Evolutionary conservation across 2,329 filamentous ascomycete genomes (phyloP), one percentile per base, ranked within the genome.

Genomic region (Fusarium poae): DNA sequence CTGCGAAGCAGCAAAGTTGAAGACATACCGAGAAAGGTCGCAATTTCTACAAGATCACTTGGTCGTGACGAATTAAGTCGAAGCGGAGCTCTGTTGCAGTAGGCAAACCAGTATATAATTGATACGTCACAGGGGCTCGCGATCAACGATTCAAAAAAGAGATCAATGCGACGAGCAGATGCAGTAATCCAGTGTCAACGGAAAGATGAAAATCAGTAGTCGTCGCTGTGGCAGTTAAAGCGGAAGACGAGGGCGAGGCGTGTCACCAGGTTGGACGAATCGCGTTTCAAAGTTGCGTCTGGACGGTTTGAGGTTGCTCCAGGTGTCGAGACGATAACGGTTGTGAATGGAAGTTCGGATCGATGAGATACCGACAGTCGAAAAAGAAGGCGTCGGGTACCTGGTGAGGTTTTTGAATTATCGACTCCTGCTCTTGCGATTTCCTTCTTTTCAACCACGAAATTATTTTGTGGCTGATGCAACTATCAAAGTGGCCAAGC

Each of bases 211-310:
- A 64, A 55, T 42, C 62, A 57, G 60, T 71, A 57, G 64, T 27
- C 20, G 51, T 49, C 16, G 54, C 40, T 48, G 57, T 58, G 61
- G 34, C 37, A 53, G 54, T 49, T 53, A 43, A 66, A 40, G 61
- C 46, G 48, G 44, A 52, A 55, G 43, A 21, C 23, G 18, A 18
- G 44, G 46, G 43, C 37, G 21, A 40, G 32, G 57, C 65, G 68
- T 73, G 63, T 70, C 53, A 72, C 72, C 54, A 44, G 40, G 44
- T 57, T 57, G 45, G 61, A 71, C 68, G 59, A 74, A 66, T 65
- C 57, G 60, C 62, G 74, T 76, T 76, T 75, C 74, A 76, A 72
- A 58, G 62, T 56, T 63, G 70, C 71, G 59, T 66, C 65, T 73
- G 44, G 62, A 65, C 50, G 58, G 66, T 68, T 71, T 67, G 62